Evolutionary conservation across 768 basidiomycete species (phyloP).

Genomic region (Daedaleopsis nitida): DNA sequence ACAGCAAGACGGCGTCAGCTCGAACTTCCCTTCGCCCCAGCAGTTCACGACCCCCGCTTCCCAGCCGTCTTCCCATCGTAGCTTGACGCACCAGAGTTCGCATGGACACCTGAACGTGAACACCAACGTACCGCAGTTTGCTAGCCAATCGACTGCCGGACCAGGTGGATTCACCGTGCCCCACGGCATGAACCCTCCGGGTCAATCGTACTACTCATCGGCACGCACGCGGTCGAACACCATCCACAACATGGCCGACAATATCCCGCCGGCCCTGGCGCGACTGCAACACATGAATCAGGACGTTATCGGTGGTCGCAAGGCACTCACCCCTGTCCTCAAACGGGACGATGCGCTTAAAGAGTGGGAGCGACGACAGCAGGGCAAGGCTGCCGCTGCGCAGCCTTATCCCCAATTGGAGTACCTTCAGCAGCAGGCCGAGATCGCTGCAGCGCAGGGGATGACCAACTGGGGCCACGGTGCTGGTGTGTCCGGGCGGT

Average conservation of each 20-base stretch:
- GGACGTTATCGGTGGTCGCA: slow-evolving; percentile 74
- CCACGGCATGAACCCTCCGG: slow-evolving; percentile 45
- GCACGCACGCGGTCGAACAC: slow-evolving; percentile 86
- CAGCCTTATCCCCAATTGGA: slow-evolving; percentile 90
- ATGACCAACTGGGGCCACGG: slow-evolving; percentile 53
- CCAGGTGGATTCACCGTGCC: slow-evolving; percentile 26
- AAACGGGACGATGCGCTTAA: slow-evolving; percentile 94
- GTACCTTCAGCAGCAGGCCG: slow-evolving; percentile 91
- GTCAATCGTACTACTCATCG: slow-evolving; percentile 70
- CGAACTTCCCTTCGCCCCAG: slow-evolving; percentile 17
- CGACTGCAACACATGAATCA: slow-evolving; percentile 88
- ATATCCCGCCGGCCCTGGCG: slow-evolving; percentile 90
- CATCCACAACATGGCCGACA: slow-evolving; percentile 89
- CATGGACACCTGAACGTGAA: slow-evolving; percentile 45
- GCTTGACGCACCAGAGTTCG: slow-evolving; percentile 52
- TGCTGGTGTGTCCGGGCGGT: slow-evolving; percentile 39
- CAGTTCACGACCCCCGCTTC: slow-evolving; percentile 33
- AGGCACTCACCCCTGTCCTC: slow-evolving; percentile 89
- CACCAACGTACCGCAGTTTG: slow-evolving; percentile 28
- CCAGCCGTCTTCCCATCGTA: slow-evolving; percentile 39
- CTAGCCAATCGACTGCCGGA: slow-evolving; percentile 17
- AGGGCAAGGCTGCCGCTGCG: slow-evolving; percentile 68
- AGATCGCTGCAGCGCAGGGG: slow-evolving; percentile 69
- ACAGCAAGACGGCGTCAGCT: slow-evolving; percentile 26
- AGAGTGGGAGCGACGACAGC: slow-evolving; percentile 93